Percentiles rank a stretch among this genome's conserved stretches.
Conservation (phyloP, 1,284 basidiomycete species). For the Boletus albobrunnescens region DNA sequence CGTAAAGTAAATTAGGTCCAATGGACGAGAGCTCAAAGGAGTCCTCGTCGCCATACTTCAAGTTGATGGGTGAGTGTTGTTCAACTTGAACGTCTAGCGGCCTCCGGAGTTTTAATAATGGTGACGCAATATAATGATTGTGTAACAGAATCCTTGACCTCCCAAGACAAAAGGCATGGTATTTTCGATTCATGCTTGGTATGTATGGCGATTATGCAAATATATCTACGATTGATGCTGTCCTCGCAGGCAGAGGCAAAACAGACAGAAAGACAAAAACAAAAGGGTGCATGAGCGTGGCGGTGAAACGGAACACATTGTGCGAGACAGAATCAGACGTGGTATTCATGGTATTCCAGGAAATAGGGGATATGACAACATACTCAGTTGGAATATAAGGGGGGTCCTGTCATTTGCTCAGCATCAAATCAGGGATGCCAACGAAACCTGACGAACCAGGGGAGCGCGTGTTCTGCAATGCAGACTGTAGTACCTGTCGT, state of each 20-base stretch:
- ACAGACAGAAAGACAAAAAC: slow-evolving; percentile 7
- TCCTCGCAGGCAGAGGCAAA: neutral
- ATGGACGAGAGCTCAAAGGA: slow-evolving; percentile 49
- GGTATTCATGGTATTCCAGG: slow-evolving; percentile 10
- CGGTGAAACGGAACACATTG: slow-evolving; percentile 2
- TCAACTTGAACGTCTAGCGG: no score
- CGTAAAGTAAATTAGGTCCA: slow-evolving; percentile 59
- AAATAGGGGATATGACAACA: slow-evolving; percentile 2
- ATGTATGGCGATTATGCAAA: slow-evolving; percentile 17
- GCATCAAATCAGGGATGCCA: neutral
- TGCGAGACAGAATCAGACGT: neutral
- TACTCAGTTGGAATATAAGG: slow-evolving; percentile 34
- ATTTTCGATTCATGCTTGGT: slow-evolving; percentile 12
- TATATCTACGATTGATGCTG: slow-evolving; percentile 21
- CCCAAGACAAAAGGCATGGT: slow-evolving; percentile 1
- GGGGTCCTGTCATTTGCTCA: slow-evolving; percentile 30
- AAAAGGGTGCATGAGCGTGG: neutral
- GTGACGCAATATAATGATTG: no score
- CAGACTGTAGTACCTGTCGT: slow-evolving; percentile 55
- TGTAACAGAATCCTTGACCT: no score
- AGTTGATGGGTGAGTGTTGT: neutral
- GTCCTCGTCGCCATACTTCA: slow-evolving; percentile 7
- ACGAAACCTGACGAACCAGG: slow-evolving; percentile 42
- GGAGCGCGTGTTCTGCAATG: slow-evolving; percentile 56
- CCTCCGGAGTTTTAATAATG: no score